Base-by-base conservation (phyloP, 176 grass and related monocot genomes). In the Pontederia paniculata region DNA sequence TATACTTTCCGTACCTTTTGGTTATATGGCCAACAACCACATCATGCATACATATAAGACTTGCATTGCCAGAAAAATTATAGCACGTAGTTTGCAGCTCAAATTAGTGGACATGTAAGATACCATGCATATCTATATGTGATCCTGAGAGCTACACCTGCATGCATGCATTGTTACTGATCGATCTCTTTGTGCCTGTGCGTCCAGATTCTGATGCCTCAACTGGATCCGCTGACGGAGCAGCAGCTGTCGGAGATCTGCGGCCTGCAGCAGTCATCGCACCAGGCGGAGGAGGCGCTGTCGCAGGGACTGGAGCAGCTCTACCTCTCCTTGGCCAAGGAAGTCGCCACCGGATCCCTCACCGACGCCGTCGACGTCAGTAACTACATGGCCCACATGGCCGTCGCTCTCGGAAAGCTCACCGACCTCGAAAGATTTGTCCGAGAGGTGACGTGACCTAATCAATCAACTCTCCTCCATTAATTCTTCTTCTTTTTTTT, bases 281-380 rank as follows among this genome's bases (percentile, higher is more conserved):
- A 84, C 48, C 93, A 91, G 69, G 83, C 87, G 9, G 93, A 98
- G 77, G 86, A 84, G 55, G 93, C 93, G 12, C 87, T 98, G 31
- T 82, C 66, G 23, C 83, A 80, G 80, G 93, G 93, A 14, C 51
- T 91, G 50, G 74, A 82, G 25, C 83, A 88, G 66, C 87, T 98
- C 62, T 83, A 84, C 66, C 80, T 71, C 56, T 84, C 68, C 15
- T 69, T 98, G 50, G 76, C 83, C 17, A 66, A 80, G 19, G 82
- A 86, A 8, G 73, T 91, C 19, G 87, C 94, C 67, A 74, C 74
- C 54, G 83, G 83, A 12, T 74, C 74, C 49, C 68, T 89, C 72
- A 77, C 58, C 79, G 74, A 82, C 23, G 74, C 69, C 55, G 42
- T 44, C 42, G 70, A 69, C 63, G 73, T 57, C 4, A 70, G 72